Percentiles rank a stretch among this genome's conserved stretches.
Evolutionary conservation across 1,139 yeast genomes (phyloP).

Genomic region (Suhomyces choctaworum): DNA sequence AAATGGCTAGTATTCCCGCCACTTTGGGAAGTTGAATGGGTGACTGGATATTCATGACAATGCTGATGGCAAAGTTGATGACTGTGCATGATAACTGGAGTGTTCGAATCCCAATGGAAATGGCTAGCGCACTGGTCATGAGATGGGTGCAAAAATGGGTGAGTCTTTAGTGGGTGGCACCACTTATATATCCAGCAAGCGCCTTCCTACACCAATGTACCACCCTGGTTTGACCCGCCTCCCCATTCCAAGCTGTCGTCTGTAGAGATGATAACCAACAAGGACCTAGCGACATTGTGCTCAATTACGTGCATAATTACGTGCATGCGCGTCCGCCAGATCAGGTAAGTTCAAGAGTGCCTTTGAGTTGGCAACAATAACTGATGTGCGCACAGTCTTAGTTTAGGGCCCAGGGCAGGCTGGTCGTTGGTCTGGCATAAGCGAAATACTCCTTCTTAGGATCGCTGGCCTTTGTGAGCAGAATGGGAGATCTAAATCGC

Average conservation of each 20-base stretch:
- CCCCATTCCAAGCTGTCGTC: no score
- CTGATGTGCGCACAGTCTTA: no score
- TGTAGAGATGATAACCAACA: no score
- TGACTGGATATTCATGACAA: slow-evolving; percentile 1
- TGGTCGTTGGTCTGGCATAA: no score
- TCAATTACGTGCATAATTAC: slow-evolving; percentile 7
- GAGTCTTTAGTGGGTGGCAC: no score
- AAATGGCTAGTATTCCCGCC: slow-evolving; percentile 12
- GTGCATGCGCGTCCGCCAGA: slow-evolving; percentile 1
- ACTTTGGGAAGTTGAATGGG: slow-evolving; percentile 6
- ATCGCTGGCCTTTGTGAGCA: no score
- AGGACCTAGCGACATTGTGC: not conserved
- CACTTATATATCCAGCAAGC: no score
- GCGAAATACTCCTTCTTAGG: no score
- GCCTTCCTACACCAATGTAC: no score
- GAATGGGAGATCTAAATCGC: no score
- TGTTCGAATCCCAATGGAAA: slow-evolving; percentile 11
- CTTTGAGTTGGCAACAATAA: not conserved
- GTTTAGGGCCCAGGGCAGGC: no score
- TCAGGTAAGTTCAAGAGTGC: not conserved
- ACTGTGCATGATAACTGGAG: slow-evolving; percentile 11
- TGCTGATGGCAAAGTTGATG: slow-evolving; percentile 11
- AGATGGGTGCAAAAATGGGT: slow-evolving; percentile 8
- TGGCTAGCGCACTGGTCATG: slow-evolving; percentile 12
- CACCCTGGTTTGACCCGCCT: no score